Conservation (phyloP, 2,329 filamentous ascomycete genomes). For the Endocalyx cinctus region DNA sequence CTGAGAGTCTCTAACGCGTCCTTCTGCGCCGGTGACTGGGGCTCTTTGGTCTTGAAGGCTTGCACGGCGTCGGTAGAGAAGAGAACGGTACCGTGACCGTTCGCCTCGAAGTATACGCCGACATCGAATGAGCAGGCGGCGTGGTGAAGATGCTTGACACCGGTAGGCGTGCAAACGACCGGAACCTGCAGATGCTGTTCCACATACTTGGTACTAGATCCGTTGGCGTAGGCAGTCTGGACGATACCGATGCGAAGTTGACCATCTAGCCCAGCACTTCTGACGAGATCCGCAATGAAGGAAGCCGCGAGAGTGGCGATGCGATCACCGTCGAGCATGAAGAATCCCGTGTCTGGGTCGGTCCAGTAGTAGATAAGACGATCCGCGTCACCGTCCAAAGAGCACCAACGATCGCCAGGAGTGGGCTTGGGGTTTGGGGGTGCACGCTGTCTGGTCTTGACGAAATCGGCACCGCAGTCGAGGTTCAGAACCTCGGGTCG, state of each 20-base stretch:
- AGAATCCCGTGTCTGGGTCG: slow-evolving; percentile 77
- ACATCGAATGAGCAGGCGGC: slow-evolving; percentile 93
- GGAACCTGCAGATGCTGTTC: slow-evolving; percentile 82
- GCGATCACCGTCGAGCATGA: slow-evolving; percentile 91
- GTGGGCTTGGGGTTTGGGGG: slow-evolving; percentile 77
- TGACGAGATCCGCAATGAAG: slow-evolving; percentile 86
- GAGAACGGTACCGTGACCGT: slow-evolving; percentile 93
- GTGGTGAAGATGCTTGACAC: slow-evolving; percentile 96
- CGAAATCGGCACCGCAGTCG: slow-evolving; percentile 93
- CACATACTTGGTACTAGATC: slow-evolving; percentile 88
- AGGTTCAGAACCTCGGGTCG: slow-evolving; percentile 85
- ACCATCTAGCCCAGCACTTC: slow-evolving; percentile 70
- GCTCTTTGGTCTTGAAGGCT: slow-evolving; percentile 72
- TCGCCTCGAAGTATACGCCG: slow-evolving; percentile 97
- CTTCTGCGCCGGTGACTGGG: slow-evolving; percentile 87
- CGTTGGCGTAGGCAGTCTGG: slow-evolving; percentile 97
- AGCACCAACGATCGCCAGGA: slow-evolving; percentile 75
- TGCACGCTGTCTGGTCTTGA: slow-evolving; percentile 93
- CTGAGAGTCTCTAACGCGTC: slow-evolving; percentile 80
- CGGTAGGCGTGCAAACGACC: slow-evolving; percentile 88
- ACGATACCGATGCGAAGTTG: slow-evolving; percentile 90
- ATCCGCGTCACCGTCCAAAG: slow-evolving; percentile 92
- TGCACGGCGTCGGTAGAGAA: slow-evolving; percentile 83
- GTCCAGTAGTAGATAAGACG: slow-evolving; percentile 93
- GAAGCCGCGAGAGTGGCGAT: slow-evolving; percentile 92